Percentiles rank a stretch among this genome's conserved stretches.
Evolutionary conservation across 2,329 filamentous ascomycete species (phyloP).

Genomic region (Laburnicola sp.): DNA sequence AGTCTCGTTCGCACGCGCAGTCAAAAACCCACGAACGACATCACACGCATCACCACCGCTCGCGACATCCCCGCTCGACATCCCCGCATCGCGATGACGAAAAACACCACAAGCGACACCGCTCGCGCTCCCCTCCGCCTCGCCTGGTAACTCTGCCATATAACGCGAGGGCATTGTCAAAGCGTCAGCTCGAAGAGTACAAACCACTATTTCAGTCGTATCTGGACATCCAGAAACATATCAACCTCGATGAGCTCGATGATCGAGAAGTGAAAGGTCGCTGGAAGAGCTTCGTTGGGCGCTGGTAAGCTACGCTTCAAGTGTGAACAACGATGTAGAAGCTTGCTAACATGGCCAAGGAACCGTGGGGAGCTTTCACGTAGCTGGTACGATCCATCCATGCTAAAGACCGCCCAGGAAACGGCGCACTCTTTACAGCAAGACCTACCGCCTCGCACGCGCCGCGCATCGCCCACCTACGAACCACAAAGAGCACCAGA

Average conservation of each 20-base stretch:
- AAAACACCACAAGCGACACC: conserved; percentile 32
- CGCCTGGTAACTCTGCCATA: conserved; percentile 60
- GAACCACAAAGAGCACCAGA: conserved; percentile 12
- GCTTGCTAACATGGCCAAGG: conserved; percentile 59
- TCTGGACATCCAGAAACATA: conserved; percentile 82
- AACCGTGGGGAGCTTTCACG: conserved; percentile 84
- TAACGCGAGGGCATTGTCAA: conserved; percentile 66
- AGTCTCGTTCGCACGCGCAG: conserved; percentile 37
- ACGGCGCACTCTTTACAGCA: conserved; percentile 26
- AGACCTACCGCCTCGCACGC: conserved; percentile 16
- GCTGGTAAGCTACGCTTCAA: conserved; percentile 69
- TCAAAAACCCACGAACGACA: conserved; percentile 42
- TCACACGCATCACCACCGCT: conserved; percentile 45
- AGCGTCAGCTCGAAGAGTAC: conserved; percentile 68
- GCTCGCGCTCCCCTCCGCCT: conserved; percentile 34
- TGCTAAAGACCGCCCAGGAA: conserved; percentile 59
- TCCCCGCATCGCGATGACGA: conserved; percentile 35
- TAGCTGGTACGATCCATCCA: conserved; percentile 89
- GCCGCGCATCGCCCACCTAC: conserved; percentile 29
- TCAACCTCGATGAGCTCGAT: conserved; percentile 68
- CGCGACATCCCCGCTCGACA: conserved; percentile 40
- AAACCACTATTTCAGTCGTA: conserved; percentile 79
- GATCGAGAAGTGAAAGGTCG: conserved; percentile 77
- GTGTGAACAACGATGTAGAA: no score
- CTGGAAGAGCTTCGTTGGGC: conserved; percentile 90